phyloP scores from a whole-genome alignment of 1,139 yeast species.

The Suhomyces terraborum region DNA sequence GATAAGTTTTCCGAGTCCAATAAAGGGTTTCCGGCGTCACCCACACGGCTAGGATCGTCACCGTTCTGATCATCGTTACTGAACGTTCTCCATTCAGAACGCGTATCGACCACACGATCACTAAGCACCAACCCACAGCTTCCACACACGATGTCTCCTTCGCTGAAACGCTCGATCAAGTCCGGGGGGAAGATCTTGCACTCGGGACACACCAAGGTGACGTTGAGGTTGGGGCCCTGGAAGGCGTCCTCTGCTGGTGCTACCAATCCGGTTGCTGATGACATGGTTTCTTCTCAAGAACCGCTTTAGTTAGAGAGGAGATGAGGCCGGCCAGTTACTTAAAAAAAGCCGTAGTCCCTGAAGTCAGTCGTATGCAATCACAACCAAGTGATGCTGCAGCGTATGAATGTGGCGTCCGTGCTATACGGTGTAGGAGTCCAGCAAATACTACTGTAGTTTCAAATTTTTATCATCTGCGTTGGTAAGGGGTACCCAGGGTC shows the following conservation, averaged over 20 bases:
- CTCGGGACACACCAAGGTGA: slow-evolving; percentile 91
- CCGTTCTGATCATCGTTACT: slow-evolving; percentile 96
- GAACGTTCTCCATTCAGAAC: slow-evolving; percentile 99
- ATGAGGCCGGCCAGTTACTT: slow-evolving; percentile 1
- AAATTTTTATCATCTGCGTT: not conserved
- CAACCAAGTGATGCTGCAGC: slow-evolving; percentile 6
- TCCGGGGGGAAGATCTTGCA: slow-evolving; percentile 96
- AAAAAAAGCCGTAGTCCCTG: slow-evolving; percentile 2
- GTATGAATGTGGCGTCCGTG: slow-evolving; percentile 2
- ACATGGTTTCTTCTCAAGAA: slow-evolving; percentile 5
- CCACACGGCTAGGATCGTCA: slow-evolving; percentile 99
- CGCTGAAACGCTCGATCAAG: slow-evolving; percentile 89
- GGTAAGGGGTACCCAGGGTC: slow-evolving; percentile 1
- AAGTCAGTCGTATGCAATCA: slow-evolving; percentile 1
- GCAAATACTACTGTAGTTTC: slow-evolving; percentile 1
- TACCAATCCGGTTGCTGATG: slow-evolving; percentile 9
- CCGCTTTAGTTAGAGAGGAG: not conserved
- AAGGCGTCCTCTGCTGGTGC: slow-evolving; percentile 28
- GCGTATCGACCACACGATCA: slow-evolving; percentile 88
- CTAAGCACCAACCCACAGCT: slow-evolving; percentile 93
- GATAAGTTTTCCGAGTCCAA: slow-evolving; percentile 90
- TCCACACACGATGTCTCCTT: slow-evolving; percentile 97
- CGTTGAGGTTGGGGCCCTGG: slow-evolving; percentile 74
- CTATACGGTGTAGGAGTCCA: slow-evolving; percentile 1
- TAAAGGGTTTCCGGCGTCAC: slow-evolving; percentile 96